Percentiles rank a stretch among this genome's conserved stretches.
phyloP scores from a whole-genome alignment of 2,329 filamentous ascomycete species.

The Cercospora zeae-maydis region DNA sequence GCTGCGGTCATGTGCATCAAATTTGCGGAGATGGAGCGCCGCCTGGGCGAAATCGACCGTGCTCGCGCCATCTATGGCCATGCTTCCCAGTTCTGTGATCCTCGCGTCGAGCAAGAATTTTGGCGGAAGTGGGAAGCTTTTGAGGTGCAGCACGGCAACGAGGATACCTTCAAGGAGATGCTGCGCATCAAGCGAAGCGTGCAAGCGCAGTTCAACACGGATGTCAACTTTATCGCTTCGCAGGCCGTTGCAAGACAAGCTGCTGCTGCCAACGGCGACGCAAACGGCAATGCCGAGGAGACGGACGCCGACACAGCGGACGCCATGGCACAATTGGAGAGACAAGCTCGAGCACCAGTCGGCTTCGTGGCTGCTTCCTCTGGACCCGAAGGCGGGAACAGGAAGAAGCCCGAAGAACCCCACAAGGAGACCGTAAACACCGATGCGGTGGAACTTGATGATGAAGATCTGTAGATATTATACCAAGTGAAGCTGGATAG shows the following conservation, averaged over 20 bases:
- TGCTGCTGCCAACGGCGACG: constrained; percentile 36
- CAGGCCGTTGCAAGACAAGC: constrained; percentile 82
- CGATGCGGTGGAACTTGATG: constrained; percentile 38
- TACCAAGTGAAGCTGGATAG: not conserved
- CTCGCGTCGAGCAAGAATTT: constrained; percentile 81
- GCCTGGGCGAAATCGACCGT: constrained; percentile 88
- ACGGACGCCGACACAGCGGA: constrained; percentile 58
- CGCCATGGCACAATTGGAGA: constrained; percentile 84
- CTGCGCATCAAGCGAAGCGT: constrained; percentile 94
- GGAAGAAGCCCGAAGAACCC: constrained; percentile 13
- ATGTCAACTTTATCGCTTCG: constrained; percentile 96
- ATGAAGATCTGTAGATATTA: constrained; percentile 23
- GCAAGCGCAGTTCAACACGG: constrained; percentile 96
- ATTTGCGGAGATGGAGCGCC: constrained; percentile 93
- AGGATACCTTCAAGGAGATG: constrained; percentile 99
- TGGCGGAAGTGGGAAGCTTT: constrained; percentile 98
- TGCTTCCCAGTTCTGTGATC: constrained; percentile 95
- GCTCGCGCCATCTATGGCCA: constrained; percentile 95
- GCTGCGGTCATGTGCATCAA: constrained; percentile 98
- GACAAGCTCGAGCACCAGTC: constrained; percentile 79
- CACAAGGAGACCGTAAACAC: constrained; percentile 25
- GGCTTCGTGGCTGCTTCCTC: constrained; percentile 89
- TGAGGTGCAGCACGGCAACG: constrained; percentile 96
- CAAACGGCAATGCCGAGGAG: constrained; percentile 43
- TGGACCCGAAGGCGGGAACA: constrained; percentile 36